phyloP scores from a whole-genome alignment of 2,329 filamentous ascomycete genomes.

The Apiospora malaysiana region DNA sequence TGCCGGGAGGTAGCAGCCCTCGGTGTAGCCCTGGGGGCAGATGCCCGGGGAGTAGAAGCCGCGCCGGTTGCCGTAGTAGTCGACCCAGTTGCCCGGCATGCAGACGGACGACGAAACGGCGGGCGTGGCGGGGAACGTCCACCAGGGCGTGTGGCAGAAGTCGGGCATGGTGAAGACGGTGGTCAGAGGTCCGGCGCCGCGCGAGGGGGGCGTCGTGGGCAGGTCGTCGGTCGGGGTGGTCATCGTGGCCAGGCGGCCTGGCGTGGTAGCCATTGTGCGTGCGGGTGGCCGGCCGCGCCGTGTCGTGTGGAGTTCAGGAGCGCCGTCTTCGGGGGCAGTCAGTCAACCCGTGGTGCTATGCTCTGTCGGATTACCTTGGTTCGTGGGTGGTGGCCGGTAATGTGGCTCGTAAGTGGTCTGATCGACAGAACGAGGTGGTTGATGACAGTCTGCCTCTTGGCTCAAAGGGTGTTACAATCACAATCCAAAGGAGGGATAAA shows the following conservation, averaged over 20 bases:
- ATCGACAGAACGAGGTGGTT: too few relatives aligned
- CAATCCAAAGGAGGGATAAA: too few relatives aligned
- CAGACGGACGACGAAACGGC: conserved; percentile 16
- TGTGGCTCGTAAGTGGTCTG: too few relatives aligned
- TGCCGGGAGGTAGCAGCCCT: not conserved
- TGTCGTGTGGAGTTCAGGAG: not conserved
- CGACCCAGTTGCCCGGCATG: conserved; percentile 18
- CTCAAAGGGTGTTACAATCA: too few relatives aligned
- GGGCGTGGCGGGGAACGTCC: not conserved
- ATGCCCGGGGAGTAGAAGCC: conserved; percentile 17
- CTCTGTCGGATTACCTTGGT: too few relatives aligned
- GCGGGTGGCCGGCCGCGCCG: not conserved
- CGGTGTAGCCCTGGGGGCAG: conserved; percentile 16
- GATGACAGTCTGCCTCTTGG: too few relatives aligned
- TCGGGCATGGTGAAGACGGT: conserved; percentile 17
- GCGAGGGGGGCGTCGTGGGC: not conserved
- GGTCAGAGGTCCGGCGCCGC: conserved; percentile 12
- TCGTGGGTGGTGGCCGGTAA: too few relatives aligned
- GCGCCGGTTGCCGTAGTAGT: conserved; percentile 11
- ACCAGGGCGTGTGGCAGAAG: conserved; percentile 8
- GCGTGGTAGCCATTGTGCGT: not conserved
- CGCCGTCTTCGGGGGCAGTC: not conserved
- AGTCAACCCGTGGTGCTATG: too few relatives aligned
- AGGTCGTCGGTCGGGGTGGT: not conserved
- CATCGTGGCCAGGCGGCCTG: not conserved